Conservation (phyloP, 2,329 filamentous ascomycete species). For the Epicoccum sorghinum region DNA sequence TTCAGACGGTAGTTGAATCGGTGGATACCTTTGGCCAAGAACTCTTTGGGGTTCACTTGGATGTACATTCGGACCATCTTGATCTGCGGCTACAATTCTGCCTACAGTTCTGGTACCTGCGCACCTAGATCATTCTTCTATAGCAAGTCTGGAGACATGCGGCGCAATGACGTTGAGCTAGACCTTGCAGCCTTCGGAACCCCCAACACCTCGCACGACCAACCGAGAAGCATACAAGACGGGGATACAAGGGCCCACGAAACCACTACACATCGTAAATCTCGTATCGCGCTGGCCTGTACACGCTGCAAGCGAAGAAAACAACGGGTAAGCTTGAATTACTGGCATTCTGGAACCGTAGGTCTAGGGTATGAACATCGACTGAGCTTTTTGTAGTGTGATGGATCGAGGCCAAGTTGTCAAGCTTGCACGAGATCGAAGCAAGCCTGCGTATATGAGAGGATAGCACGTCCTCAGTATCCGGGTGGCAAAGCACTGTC, state of each 20-base stretch:
- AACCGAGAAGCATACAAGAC: too few species aligned
- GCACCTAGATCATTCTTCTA: too few species aligned
- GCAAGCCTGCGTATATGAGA: slow-evolving; percentile 32
- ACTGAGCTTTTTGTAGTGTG: slow-evolving; percentile 22
- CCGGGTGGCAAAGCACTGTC: slow-evolving; percentile 37
- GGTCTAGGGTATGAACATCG: too few species aligned
- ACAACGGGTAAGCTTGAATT: slow-evolving; percentile 25
- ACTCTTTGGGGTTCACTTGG: too few species aligned
- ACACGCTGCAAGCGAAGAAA: slow-evolving; percentile 37
- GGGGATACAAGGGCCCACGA: not conserved
- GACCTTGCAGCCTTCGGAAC: not conserved
- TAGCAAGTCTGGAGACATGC: too few species aligned
- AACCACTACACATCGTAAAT: slow-evolving; percentile 19
- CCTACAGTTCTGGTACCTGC: not conserved
- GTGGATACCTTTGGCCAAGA: too few species aligned
- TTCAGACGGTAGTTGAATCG: too few species aligned
- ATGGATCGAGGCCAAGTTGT: slow-evolving; percentile 28
- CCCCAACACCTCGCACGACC: not conserved
- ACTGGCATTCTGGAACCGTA: too few species aligned
- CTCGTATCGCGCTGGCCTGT: slow-evolving; percentile 33
- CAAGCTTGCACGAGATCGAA: slow-evolving; percentile 29
- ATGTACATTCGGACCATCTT: too few species aligned
- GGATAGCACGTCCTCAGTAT: slow-evolving; percentile 31
- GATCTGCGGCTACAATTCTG: too few species aligned
- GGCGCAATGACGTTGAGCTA: too few species aligned